Evolutionary conservation across 805 yeast genomes (phyloP).

Genomic region (Ogataea pini): DNA sequence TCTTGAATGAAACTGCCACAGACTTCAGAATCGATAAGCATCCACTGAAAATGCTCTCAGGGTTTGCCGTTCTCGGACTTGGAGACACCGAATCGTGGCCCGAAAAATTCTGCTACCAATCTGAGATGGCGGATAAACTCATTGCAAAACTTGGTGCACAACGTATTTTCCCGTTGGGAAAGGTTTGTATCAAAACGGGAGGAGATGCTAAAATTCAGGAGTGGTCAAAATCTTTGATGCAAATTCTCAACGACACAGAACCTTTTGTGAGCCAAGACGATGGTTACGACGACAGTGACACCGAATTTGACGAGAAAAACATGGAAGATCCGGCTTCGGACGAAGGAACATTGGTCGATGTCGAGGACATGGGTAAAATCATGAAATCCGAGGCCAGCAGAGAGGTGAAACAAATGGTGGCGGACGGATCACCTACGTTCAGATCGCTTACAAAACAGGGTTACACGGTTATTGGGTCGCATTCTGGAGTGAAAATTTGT

Average conservation of each 20-base stretch:
- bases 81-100: slow-evolving; percentile 89
- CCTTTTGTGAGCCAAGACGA: slow-evolving; percentile 51
- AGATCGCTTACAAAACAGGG: slow-evolving; percentile 91
- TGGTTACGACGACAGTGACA: slow-evolving; percentile 18
- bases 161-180: slow-evolving; percentile 80
- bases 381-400: slow-evolving; percentile 35
- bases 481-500: slow-evolving; percentile 92
- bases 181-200: slow-evolving; percentile 73
- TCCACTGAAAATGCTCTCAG: slow-evolving; percentile 68
- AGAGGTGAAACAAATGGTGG: slow-evolving; percentile 78
- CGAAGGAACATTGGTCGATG: slow-evolving; percentile 62
- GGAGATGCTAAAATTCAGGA: slow-evolving; percentile 60
- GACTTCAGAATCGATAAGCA: slow-evolving; percentile 86
- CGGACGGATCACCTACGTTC: slow-evolving; percentile 84
- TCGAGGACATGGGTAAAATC: slow-evolving; percentile 81
- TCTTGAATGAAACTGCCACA: slow-evolving; percentile 73
- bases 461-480: slow-evolving; percentile 88
- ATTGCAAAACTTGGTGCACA: slow-evolving; percentile 83
- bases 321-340: slow-evolving; percentile 34
- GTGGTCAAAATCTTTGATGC: slow-evolving; percentile 65
- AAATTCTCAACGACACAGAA: slow-evolving; percentile 67
- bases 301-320: slow-evolving; percentile 8
- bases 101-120: slow-evolving; percentile 83
- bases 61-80: slow-evolving; percentile 82
- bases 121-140: slow-evolving; percentile 69